Conservation (phyloP, 1,139 yeast species). For the Taphrina flavorubra region DNA sequence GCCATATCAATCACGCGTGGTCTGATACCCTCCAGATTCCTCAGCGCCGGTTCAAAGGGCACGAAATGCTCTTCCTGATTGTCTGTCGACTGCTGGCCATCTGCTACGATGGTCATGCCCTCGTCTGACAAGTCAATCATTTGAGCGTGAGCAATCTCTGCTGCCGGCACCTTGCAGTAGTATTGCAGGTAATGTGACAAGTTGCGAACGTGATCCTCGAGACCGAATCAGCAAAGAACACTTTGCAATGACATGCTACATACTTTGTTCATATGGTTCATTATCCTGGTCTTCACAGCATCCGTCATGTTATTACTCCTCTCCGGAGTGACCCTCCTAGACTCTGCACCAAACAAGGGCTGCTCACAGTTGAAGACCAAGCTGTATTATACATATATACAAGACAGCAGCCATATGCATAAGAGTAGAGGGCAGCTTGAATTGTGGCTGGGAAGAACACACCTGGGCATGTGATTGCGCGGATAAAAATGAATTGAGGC, state of each 20-base stretch:
- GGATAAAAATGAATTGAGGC: neutral
- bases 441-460: neutral
- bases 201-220: conserved; percentile 28
- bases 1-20: conserved; percentile 39
- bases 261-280: conserved; percentile 38
- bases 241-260: neutral
- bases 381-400: no score
- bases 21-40: conserved; percentile 22
- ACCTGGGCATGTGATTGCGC: neutral
- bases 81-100: neutral
- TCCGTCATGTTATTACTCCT: conserved; percentile 3
- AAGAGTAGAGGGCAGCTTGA: no score
- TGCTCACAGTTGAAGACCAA: no score
- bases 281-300: conserved; percentile 28
- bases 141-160: conserved; percentile 18
- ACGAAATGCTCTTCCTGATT: conserved; percentile 22
- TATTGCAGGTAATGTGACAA: conserved; percentile 27
- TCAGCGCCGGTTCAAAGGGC: conserved; percentile 27
- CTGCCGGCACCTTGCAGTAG: conserved; percentile 13
- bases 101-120: conserved; percentile 19
- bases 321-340: neutral
- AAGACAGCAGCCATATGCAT: no score
- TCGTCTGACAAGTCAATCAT: conserved; percentile 33
- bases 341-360: no score
- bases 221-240: neutral